Base-by-base conservation (phyloP, 345 rosid genomes). In the Erysimum cheiranthoides region DNA sequence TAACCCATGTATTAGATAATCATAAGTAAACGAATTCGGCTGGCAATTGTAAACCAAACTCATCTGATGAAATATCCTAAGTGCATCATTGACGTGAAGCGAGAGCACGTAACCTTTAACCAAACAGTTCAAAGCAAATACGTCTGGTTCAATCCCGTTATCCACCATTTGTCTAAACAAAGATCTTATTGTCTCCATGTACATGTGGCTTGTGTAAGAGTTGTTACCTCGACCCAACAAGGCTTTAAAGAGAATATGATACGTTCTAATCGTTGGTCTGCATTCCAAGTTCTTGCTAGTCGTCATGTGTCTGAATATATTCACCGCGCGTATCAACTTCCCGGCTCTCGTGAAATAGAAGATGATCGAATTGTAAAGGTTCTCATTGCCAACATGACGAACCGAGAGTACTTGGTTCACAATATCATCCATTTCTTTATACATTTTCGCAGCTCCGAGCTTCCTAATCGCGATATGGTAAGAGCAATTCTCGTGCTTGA, bases 51-150 rank as follows among this genome's bases (percentile, higher is more conserved):
- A 93, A 16, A 89, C 87, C 36, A 81, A 87, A 42, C 83, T 89
- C 94, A 93, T 91, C 53, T 93, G 97, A 27, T 93, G 98, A 81
- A 93, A 93, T 77, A 91, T 83, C 66, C 98, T 87, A 27, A 93
- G 82, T 52, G 98, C 98, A 78, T 93, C 97, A 49, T 93, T 93
- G 18, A 93, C 92, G 49, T 91, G 98, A 60, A 90, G 91, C 3
- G 98, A 88, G 31, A 93, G 90, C 59, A 91, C 92, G 4, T 86
- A 93, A 17, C 98, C 96, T 73, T 88, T 93, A 40, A 93, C 88
- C 90, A 93, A 46, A 68, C 79, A 79, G 66, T 79, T 79, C 27
- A 79, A 16, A 56, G 82, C 76, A 3, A 71, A 74, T 18, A 90
- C 75, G 74, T 93, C 97, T 4, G 98, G 97, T 30, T 90, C 96